Conservation (phyloP, 2,329 filamentous ascomycete genomes). For the Talaromyces pinophilus region DNA sequence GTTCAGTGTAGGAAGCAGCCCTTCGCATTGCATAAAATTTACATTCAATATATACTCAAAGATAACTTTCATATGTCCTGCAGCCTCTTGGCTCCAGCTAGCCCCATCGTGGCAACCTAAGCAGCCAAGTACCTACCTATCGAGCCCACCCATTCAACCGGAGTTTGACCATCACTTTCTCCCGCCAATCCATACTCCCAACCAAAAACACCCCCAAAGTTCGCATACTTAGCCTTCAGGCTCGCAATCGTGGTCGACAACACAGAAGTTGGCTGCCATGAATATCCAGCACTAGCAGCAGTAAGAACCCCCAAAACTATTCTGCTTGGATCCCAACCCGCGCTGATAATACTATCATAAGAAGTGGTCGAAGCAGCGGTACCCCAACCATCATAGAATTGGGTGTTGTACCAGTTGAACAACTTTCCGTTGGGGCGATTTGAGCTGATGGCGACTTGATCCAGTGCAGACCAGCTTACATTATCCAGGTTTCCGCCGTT, state of each 20-base stretch:
- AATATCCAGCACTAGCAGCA: constrained; percentile 65
- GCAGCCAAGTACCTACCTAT: constrained; percentile 35
- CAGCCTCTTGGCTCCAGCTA: not conserved
- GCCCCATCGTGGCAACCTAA: not conserved
- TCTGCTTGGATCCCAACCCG: constrained; percentile 66
- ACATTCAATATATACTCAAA: not conserved
- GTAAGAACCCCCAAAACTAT: constrained; percentile 75
- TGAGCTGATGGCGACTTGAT: constrained; percentile 44
- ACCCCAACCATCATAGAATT: constrained; percentile 83
- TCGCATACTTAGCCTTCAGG: constrained; percentile 57
- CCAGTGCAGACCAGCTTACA: constrained; percentile 71
- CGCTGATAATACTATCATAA: constrained; percentile 53
- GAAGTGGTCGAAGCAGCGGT: constrained; percentile 54
- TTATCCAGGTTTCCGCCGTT: constrained; percentile 61
- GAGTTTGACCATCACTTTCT: constrained; percentile 8
- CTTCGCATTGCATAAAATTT: not conserved
- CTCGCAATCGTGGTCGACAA: constrained; percentile 55
- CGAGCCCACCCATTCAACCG: constrained; percentile 9
- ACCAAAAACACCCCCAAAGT: constrained; percentile 77
- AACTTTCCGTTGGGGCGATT: constrained; percentile 52
- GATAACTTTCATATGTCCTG: not conserved
- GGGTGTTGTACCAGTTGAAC: constrained; percentile 76
- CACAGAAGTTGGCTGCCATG: constrained; percentile 56
- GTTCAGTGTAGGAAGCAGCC: no score
- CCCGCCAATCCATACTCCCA: constrained; percentile 76